These are phyloP conservation scores for Calonectria pseudoturangicola DNA, from an alignment of 2,329 filamentous ascomycete species.

Conservation along the genomic window DNA sequence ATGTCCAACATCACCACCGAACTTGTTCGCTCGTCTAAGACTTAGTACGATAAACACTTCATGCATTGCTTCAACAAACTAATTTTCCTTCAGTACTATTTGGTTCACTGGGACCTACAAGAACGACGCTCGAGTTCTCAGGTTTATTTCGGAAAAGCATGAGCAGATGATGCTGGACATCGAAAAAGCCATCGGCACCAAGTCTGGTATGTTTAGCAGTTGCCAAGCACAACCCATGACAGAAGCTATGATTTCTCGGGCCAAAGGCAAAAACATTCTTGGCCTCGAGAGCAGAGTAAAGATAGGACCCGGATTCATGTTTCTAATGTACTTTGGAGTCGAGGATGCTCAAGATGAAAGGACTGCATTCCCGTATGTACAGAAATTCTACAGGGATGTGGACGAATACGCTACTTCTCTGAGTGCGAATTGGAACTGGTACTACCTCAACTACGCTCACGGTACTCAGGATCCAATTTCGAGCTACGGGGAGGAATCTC, in stretches of 20 bases:
- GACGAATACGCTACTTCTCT: neutral
- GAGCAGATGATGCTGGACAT: neutral
- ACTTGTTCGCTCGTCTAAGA: neutral
- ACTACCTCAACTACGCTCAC: constrained; percentile 10
- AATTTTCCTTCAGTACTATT: neutral
- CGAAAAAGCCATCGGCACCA: neutral
- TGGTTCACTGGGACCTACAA: constrained; percentile 3
- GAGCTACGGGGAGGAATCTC: neutral
- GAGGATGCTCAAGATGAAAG: neutral
- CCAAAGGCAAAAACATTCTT: neutral
- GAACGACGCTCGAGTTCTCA: neutral
- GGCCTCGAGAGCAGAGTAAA: neutral
- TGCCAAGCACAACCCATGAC: constrained; percentile 8
- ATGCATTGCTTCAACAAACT: neutral
- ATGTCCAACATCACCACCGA: neutral
- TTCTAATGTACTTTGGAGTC: neutral
- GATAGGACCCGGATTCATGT: neutral
- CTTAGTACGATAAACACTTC: neutral
- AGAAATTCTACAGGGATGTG: neutral
- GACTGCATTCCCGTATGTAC: neutral
- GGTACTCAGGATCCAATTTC: constrained; percentile 3
- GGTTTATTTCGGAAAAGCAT: neutral
- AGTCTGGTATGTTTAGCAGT: constrained; percentile 11
- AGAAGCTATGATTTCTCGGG: neutral
- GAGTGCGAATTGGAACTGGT: constrained; percentile 1